Percentiles rank a stretch among this genome's conserved stretches.
Conservation (phyloP, 305 asterid genomes). For the Solanum hybrid region DNA sequence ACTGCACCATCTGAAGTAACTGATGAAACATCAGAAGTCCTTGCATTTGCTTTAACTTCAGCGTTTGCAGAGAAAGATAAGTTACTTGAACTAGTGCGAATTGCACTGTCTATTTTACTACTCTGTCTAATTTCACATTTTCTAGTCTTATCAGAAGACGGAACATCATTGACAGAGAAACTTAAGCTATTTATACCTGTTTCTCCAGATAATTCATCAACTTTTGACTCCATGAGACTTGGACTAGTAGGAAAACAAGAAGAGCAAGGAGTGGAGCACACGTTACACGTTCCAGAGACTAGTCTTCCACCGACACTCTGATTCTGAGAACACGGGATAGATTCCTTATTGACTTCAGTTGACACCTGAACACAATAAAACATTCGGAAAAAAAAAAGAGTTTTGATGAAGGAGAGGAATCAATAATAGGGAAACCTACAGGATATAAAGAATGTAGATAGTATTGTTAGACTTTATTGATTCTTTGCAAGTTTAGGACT, state of each 20-base stretch:
- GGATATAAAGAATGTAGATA: neutral
- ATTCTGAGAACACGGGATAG: slow-evolving; percentile 22
- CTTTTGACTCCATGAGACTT: slow-evolving; percentile 39
- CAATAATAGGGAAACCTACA: slow-evolving; percentile 4
- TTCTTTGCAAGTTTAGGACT: neutral
- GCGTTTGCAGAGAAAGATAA: slow-evolving; percentile 50
- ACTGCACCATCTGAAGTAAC: slow-evolving; percentile 36
- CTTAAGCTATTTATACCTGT: slow-evolving; percentile 29
- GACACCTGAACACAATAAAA: slow-evolving; percentile 33
- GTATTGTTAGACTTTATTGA: neutral
- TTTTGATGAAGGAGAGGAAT: neutral
- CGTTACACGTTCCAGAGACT: slow-evolving; percentile 51
- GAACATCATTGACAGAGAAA: slow-evolving; percentile 12
- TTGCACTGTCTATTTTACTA: slow-evolving; percentile 36
- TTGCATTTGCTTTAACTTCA: slow-evolving; percentile 35
- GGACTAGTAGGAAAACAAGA: slow-evolving; percentile 54
- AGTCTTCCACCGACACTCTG: slow-evolving; percentile 22
- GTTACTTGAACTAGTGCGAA: slow-evolving; percentile 36
- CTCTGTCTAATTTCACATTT: slow-evolving; percentile 31
- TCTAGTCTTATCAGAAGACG: slow-evolving; percentile 12
- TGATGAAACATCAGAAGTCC: slow-evolving; percentile 37
- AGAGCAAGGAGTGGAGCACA: slow-evolving; percentile 62
- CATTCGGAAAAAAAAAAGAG: neutral
- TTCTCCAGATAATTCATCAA: slow-evolving; percentile 57
- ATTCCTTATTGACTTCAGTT: slow-evolving; percentile 27